phyloP scores from a whole-genome alignment of 2,329 filamentous ascomycete species.

The Pyrenochaeta sp. region DNA sequence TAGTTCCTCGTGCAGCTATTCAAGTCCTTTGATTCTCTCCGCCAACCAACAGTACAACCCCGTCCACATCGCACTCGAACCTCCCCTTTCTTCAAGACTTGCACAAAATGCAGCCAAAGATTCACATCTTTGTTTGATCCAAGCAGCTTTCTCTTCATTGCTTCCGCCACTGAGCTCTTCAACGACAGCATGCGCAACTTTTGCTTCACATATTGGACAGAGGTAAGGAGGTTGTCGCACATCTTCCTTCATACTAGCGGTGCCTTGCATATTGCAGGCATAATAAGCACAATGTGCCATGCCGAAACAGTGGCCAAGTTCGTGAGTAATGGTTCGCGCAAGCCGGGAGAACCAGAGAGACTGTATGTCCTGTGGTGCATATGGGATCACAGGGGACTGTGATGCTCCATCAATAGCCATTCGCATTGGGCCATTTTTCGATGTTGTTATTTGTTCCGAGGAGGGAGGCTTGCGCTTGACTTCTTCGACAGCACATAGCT shows the following conservation, averaged over 20 bases:
- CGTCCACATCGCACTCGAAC: conserved; percentile 19
- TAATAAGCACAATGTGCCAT: conserved; percentile 71
- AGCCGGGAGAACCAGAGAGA: conserved; percentile 66
- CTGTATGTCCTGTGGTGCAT: conserved; percentile 30
- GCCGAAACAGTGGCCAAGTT: conserved; percentile 72
- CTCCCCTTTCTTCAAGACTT: conserved; percentile 46
- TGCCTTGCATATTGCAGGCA: conserved; percentile 70
- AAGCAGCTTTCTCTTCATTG: conserved; percentile 20
- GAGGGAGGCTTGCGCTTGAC: conserved; percentile 17
- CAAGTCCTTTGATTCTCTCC: conserved; percentile 2
- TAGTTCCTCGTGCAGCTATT: too few relatives aligned
- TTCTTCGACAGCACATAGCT: conserved; percentile 43
- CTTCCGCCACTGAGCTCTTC: conserved; percentile 29
- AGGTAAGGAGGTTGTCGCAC: conserved; percentile 68
- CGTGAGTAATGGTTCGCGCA: conserved; percentile 64
- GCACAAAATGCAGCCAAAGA: conserved; percentile 54
- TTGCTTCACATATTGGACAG: conserved; percentile 66
- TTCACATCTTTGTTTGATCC: conserved; percentile 49
- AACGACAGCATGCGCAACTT: conserved; percentile 50
- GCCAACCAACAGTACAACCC: conserved; percentile 23
- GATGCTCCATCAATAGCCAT: conserved; percentile 19
- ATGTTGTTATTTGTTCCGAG: conserved; percentile 12
- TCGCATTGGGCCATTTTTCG: conserved; percentile 19
- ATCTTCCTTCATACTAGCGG: conserved; percentile 65
- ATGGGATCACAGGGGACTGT: conserved; percentile 8